Base-by-base conservation (phyloP, 176 grass and related monocot species). In the Phoenix roebelenii region DNA sequence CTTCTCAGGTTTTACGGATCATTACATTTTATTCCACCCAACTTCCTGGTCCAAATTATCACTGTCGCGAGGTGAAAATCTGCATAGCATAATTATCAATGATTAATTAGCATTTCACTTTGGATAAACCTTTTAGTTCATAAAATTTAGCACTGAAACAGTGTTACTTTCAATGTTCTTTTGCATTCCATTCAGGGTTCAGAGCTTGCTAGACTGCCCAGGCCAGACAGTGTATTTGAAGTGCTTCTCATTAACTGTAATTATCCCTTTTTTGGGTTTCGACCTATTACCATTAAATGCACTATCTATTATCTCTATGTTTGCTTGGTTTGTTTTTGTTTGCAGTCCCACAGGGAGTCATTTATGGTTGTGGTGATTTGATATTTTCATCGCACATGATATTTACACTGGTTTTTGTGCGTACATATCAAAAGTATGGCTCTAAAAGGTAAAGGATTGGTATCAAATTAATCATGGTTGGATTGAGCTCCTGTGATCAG, bases 361-460 rank as follows among this genome's bases (percentile, higher is more conserved):
- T 89, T 67, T 98, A 85, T 60, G 88, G 93, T 30, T 98, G 93
- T 76, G 93, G 88, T 61, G 93, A 98, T 67, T 72, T 98, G 56
- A 98, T 98, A 72, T 98, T 98, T 91, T 98, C 93, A 23, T 98
- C 93, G 55, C 93, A 92, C 70, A 89, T 98, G 93, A 98, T 98
- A 60, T 98, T 98, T 74, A 89, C 84, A 51, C 76, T 98, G 30
- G 93, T 98, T 64, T 98, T 98, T 18, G 87, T 98, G 50, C 74
- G 66, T 60, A 85, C 93, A 63, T 98, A 98, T 70, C 59, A 92
- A 55, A 98, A 98, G 68, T 98, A 92, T 80, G 93, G 88, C 22
- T 83, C 84, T 57, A 98, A 83, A 64, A 89, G 93, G 93, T 98
- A 79, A 12, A 44, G 35, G 9, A 10, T 44, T 44, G 35, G 35